These are phyloP conservation scores for Acanthamoeba sp. DNA, from an alignment of 208 protist species.

Conservation along the genomic window DNA sequence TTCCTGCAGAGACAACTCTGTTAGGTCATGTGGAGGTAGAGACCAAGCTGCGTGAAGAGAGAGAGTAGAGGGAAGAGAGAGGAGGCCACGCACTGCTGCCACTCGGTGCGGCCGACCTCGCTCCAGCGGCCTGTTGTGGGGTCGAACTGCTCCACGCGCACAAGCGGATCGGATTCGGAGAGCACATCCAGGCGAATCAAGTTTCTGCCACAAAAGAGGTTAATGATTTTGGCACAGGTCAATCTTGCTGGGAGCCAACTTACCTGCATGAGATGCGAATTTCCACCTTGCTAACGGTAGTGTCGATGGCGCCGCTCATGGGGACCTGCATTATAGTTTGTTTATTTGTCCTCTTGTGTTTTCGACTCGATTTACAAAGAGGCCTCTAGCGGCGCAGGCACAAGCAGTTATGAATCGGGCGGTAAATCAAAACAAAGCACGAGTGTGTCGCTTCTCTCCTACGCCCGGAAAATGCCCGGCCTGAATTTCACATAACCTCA, in stretches of 20 bases:
- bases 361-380: neutral
- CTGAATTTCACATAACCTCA: no score
- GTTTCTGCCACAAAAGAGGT: neutral
- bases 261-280: constrained; percentile 47
- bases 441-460: no score
- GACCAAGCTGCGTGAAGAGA: neutral
- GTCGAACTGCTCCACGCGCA: constrained; percentile 39
- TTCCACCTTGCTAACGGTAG: constrained; percentile 46
- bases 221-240: no score
- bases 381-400: neutral
- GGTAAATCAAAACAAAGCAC: no score
- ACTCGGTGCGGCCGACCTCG: constrained; percentile 54
- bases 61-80: neutral
- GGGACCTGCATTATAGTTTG: neutral
- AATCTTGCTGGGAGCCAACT: no score
- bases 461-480: no score
- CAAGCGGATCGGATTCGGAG: constrained; percentile 45
- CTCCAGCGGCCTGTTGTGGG: neutral
- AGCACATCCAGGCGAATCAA: constrained; percentile 8
- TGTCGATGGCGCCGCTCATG: neutral
- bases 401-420: no score
- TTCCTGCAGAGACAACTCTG: constrained; percentile 28
- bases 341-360: neutral
- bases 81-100: neutral
- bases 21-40: no score